Evolutionary conservation across 2,329 filamentous ascomycete species (phyloP).

Genomic region (Diaporthe amygdali): DNA sequence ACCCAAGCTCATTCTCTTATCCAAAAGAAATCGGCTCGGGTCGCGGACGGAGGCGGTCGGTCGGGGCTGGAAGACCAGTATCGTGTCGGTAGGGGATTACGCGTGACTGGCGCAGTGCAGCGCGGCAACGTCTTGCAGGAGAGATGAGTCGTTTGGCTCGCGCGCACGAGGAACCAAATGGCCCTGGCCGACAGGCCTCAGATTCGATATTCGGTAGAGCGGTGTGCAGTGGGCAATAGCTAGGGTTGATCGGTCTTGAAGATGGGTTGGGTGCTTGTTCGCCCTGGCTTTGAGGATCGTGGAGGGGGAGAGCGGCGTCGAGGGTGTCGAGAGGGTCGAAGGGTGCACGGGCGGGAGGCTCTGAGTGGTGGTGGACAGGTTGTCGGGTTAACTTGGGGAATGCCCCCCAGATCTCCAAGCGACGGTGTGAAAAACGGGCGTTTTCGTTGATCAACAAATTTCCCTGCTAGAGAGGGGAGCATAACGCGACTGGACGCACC

Average conservation of each 20-base stretch:
- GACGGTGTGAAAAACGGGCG: constrained; percentile 1
- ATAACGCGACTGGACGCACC: constrained; percentile 18
- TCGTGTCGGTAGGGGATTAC: background rate
- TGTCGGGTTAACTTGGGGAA: constrained; percentile 21
- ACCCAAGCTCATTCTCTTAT: constrained; percentile 26
- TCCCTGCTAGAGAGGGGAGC: background rate
- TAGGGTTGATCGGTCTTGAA: background rate
- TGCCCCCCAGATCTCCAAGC: constrained; percentile 2
- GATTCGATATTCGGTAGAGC: background rate
- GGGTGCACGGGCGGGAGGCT: constrained; percentile 11
- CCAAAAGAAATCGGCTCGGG: constrained; percentile 12
- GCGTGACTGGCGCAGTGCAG: background rate
- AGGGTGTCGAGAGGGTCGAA: background rate
- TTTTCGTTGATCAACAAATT: constrained; percentile 21
- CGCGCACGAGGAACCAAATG: background rate
- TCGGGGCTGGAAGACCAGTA: background rate
- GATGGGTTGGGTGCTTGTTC: background rate
- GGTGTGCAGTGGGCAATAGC: background rate
- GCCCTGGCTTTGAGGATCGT: background rate
- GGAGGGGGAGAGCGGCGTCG: background rate
- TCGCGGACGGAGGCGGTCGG: constrained; percentile 1
- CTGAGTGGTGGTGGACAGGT: constrained; percentile 13
- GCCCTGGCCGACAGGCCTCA: background rate
- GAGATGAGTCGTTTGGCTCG: background rate
- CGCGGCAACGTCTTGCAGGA: background rate